These are phyloP conservation scores for Triticum urartu DNA, from an alignment of 176 grass and related monocot genomes.

Conservation along the genomic window DNA sequence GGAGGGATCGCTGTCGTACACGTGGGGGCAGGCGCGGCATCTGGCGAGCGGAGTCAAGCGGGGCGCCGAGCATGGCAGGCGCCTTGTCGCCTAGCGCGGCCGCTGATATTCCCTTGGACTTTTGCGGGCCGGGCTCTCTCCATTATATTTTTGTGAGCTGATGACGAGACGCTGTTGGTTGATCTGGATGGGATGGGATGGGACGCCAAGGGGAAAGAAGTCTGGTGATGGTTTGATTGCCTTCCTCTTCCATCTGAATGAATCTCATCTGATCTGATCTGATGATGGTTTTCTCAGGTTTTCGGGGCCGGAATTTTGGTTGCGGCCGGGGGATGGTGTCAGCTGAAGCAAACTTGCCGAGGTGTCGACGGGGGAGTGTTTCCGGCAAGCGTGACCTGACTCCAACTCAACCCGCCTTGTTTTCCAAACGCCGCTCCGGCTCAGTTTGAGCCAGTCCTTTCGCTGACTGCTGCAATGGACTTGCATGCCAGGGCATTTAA, in stretches of 20 bases:
- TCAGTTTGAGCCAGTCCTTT: neutral
- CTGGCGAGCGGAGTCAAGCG: slow-evolving; percentile 45
- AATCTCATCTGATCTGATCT: no score
- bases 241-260: neutral
- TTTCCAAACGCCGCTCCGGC: neutral
- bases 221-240: slow-evolving; percentile 14
- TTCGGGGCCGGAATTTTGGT: neutral
- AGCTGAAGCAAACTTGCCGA: neutral
- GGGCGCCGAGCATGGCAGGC: slow-evolving; percentile 22
- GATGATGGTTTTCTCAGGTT: neutral
- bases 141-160: neutral
- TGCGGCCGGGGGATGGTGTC: neutral
- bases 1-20: slow-evolving; percentile 51
- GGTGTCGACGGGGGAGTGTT: neutral
- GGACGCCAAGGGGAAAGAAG: neutral
- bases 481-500: neutral
- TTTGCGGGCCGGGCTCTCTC: neutral
- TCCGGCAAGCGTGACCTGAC: neutral
- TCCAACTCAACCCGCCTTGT: neutral
- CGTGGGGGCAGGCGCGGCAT: slow-evolving; percentile 49
- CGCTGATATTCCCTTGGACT: slow-evolving; percentile 24
- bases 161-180: neutral
- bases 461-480: neutral
- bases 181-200: neutral
- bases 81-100: slow-evolving; percentile 54